phyloP scores from a whole-genome alignment of 257 asterid species.

The Solanum acaule region DNA sequence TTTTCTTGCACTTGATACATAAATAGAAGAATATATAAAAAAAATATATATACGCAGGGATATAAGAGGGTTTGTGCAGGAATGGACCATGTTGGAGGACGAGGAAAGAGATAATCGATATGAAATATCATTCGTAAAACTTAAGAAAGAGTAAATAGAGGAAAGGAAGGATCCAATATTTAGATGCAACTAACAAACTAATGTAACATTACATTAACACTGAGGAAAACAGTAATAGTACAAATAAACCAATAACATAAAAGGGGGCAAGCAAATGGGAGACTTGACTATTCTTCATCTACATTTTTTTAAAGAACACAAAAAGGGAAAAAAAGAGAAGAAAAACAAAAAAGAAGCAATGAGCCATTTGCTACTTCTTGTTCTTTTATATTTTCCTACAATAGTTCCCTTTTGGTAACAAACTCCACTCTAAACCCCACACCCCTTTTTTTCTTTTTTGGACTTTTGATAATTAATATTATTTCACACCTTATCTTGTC shows the following conservation, averaged over 20 bases:
- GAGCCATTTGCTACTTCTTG: constrained; percentile 26
- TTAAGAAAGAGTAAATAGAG: background rate
- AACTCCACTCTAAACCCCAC: constrained; percentile 36
- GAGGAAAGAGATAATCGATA: too few relatives aligned
- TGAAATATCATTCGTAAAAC: too few relatives aligned
- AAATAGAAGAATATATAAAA: too few relatives aligned
- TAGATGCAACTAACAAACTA: background rate
- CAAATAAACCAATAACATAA: background rate
- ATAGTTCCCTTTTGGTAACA: background rate
- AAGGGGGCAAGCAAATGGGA: constrained; percentile 32
- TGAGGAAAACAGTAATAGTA: background rate
- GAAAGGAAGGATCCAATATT: background rate
- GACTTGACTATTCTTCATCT: background rate
- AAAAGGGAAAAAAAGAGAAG: background rate
- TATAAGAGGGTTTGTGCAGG: too few relatives aligned
- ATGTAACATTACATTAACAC: background rate
- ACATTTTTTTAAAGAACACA: background rate
- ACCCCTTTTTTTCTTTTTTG: background rate
- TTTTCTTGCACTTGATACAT: too few relatives aligned
- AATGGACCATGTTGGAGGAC: too few relatives aligned
- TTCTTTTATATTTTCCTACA: background rate
- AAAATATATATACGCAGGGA: too few relatives aligned
- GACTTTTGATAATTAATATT: background rate
- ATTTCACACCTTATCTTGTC: background rate
- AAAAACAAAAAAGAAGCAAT: background rate